Evolutionary conservation across 495 filamentous ascomycete species (phyloP), one percentile per base, ranked within the genome.

Genomic region (Cladorrhinum samala): DNA sequence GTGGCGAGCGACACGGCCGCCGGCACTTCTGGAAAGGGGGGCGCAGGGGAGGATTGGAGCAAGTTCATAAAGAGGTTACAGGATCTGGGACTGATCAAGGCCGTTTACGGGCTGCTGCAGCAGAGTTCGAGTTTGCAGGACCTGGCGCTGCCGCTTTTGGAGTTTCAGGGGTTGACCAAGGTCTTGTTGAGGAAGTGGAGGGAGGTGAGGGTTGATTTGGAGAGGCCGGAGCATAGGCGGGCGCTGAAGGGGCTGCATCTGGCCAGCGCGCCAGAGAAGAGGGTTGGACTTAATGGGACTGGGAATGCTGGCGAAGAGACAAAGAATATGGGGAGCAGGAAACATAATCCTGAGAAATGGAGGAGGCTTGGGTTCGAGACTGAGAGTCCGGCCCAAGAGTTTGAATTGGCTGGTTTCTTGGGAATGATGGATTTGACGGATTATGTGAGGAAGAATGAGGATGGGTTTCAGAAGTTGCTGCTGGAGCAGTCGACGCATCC

Each of bases 381-480:
- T 0, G 94, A 97, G 64, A 87, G 78, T 52, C 93, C 93, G 9
- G 83, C 83, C 0, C 70, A 75, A 56, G 93, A 97, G 59, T 97
- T 99, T 68, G 83, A 90, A 2, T 76, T 82, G 20, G 83, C 85
- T 16, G 93, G 93, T 1, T 97, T 92, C 64, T 69, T 99, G 39
- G 93, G 94, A 18, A 89, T 99, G 84, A 95, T 97, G 90, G 93
- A 99, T 67, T 64, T 97, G 61, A 91, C 89, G 6, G 91, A 97
- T 68, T 99, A 88, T 66, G 88, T 95, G 45, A 78, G 85, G 58
- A 94, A 88, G 62, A 83, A 94, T 57, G 89, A 95, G 62, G 90
- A 96, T 65, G 82, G 83, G 30, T 97, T 93, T 59, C 92, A 95
- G 61, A 95, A 92, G 68, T 71, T 91, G 57, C 76, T 99, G 33